Evolutionary conservation across 768 basidiomycete species (phyloP), one percentile per base, ranked within the genome.

Genomic region (Lactarius deliciosus): DNA sequence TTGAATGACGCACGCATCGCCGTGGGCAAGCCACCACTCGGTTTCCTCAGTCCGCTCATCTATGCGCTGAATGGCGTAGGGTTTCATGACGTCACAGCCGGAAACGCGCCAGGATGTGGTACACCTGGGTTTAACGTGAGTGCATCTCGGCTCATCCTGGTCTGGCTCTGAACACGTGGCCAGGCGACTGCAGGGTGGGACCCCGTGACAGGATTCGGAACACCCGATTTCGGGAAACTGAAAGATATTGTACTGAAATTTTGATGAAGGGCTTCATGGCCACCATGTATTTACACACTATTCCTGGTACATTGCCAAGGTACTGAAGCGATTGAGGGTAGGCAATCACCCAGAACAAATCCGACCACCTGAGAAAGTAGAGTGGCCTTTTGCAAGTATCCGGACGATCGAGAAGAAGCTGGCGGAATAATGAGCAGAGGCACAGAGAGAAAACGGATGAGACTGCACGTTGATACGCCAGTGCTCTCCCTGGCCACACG

Each of bases 21-120:
- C 2, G 77, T 76, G 0, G 76, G 78, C 0, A 75, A 78, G 59
- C 71, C 75, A 11, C 64, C 86, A 30, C 76, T 90, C n/a, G 88
- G 88, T 0, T 88, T 89, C 76, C 76, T 90, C 66, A 89, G 89
- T 73, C 88, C 86, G 2, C 77, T 86, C 57, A 63, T 89, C 2
- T 89, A 90, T 72, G 73, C 74, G n/a, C 72, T 69, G 20, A 78
- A 78, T 6, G 61, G 71, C 7, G 50, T 59, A 9, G 81, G 77
- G 72, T 77, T 89, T 63, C 87, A 85, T 63, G 88, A 90, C 69
- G 82, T 89, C 69, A 84, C 83, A 0, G 2, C 8, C 5, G 54
- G 54, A 16, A 81, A 81, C 59, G 85, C 86, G 64, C 79, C 79
- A 1, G 83, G 82, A 11, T 89, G 88, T 72, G 86, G 86, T 5